Evolutionary conservation across 2,329 filamentous ascomycete genomes (phyloP).

Genomic region (Pseudocercospora vitis): DNA sequence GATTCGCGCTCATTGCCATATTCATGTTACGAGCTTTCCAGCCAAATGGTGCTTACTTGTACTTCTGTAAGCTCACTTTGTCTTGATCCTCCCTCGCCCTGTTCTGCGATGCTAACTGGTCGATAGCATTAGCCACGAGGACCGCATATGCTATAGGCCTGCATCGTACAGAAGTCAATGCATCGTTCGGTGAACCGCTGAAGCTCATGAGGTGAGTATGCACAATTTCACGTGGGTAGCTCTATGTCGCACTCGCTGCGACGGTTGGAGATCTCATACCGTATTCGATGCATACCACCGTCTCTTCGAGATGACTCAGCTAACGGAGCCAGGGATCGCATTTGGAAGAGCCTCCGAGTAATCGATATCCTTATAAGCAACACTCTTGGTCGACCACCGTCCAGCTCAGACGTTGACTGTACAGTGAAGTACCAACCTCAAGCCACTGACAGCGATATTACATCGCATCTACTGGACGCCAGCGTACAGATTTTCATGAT

Average conservation of each 20-base stretch:
- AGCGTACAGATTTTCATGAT: conserved; percentile 50
- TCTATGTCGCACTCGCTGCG: no score
- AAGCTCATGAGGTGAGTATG: conserved; percentile 1
- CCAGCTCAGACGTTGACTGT: conserved; percentile 54
- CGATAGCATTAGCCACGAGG: conserved; percentile 46
- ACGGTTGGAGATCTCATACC: no score
- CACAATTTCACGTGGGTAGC: neutral
- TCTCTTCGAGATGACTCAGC: neutral
- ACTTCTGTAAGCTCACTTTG: conserved; percentile 42
- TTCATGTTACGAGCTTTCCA: conserved; percentile 55
- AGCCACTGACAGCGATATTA: conserved; percentile 10
- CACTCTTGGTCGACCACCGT: conserved; percentile 53
- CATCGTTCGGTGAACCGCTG: conserved; percentile 44
- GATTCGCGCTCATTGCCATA: conserved; percentile 53
- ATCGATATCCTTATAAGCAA: conserved; percentile 55
- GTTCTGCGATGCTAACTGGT: neutral
- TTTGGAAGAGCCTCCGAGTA: conserved; percentile 56
- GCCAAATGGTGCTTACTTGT: conserved; percentile 55
- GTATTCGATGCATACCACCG: neutral
- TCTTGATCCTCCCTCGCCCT: neutral
- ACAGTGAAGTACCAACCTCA: conserved; percentile 39
- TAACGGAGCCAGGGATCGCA: conserved; percentile 42
- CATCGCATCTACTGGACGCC: conserved; percentile 36
- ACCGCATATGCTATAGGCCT: conserved; percentile 55
- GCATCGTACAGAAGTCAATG: conserved; percentile 54